These are phyloP conservation scores for Purpureocillium takamizusanense DNA, from an alignment of 2,329 filamentous ascomycete species.

Conservation along the genomic window DNA sequence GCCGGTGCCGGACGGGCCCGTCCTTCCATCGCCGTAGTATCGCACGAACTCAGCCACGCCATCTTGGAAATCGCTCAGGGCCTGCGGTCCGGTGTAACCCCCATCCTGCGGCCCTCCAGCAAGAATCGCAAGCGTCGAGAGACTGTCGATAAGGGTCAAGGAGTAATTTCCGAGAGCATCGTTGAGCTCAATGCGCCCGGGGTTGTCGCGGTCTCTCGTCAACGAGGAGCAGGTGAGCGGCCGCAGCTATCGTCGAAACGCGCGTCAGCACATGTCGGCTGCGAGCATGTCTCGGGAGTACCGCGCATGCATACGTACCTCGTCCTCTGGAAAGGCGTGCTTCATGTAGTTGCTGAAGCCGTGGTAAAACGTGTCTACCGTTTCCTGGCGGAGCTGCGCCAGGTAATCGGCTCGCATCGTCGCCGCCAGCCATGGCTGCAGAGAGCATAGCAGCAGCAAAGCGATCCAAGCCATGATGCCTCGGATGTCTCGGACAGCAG, in stretches of 20 bases:
- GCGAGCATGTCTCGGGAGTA: neutral
- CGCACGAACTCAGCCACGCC: constrained; percentile 68
- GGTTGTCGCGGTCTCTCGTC: constrained; percentile 72
- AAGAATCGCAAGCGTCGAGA: constrained; percentile 88
- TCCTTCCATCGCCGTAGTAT: constrained; percentile 78
- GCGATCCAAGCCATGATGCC: too few relatives aligned
- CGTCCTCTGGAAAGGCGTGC: constrained; percentile 92
- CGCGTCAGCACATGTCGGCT: neutral
- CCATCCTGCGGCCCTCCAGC: constrained; percentile 56
- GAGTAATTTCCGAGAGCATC: constrained; percentile 97
- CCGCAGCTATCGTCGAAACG: constrained; percentile 48
- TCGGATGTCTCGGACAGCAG: too few relatives aligned
- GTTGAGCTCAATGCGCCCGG: constrained; percentile 77
- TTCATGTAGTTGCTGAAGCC: constrained; percentile 93
- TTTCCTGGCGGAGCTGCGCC: constrained; percentile 47
- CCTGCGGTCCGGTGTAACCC: constrained; percentile 30
- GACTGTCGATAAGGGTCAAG: constrained; percentile 85
- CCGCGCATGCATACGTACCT: constrained; percentile 34
- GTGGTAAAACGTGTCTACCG: constrained; percentile 86
- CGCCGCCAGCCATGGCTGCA: constrained; percentile 31
- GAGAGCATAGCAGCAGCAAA: constrained; percentile 15
- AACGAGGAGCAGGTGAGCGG: constrained; percentile 79
- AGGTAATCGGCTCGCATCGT: constrained; percentile 50
- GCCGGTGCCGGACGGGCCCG: constrained; percentile 60
- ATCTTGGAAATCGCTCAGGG: constrained; percentile 67